Base-by-base conservation (phyloP, 225 moss, liverwort and hornwort species). In the Ulota crispa region DNA sequence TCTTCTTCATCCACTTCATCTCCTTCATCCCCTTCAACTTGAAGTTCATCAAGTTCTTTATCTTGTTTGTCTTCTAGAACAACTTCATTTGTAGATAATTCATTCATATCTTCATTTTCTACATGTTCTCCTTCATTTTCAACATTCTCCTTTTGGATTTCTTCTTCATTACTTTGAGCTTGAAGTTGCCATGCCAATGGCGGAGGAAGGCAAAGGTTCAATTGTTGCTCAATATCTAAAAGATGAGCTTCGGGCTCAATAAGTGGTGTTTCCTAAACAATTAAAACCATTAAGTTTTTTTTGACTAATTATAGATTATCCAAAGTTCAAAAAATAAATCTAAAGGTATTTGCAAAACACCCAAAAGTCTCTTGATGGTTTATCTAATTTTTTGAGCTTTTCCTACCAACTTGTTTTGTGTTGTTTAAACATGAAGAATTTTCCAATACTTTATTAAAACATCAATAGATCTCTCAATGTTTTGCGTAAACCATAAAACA, bases 191-290 rank as follows among this genome's bases (percentile, higher is more conserved):
- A 71, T 57, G 31, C 3, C 47, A 64, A 24, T 23, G 75, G 66
- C 57, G 59, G 79, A 26, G 53, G 66, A 53, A 86, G 83, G 14
- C 86, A 86, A 55, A 83, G 76, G 20, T 86, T n/a, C 0, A 86
- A 60, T 80, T 86, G 76, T 83, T 80, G 76, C 10, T 86, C 83
- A 76, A 86, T 83, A 7, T 86, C 59, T 53, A 86, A 41, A 76
- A 80, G 52, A 16, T 83, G 76, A 41, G 76, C 80, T 52, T 24
- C 0, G 26, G 0, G 66, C 2, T 76, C 52, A 65, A 83, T 80
- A 2, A 76, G 32, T 10, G 72, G 72, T 11, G 39, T 80, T 10
- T 56, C 32, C 86, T 86, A 60, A 5, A 41, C 16, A 70, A 0
- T 5, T 12, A 65, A 56, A 18, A 50, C 1, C 4, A 50, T 50